Percentiles rank a stretch among this genome's conserved stretches.
Conservation (phyloP, 2,329 filamentous ascomycete species). For the Apiospora koreana region DNA sequence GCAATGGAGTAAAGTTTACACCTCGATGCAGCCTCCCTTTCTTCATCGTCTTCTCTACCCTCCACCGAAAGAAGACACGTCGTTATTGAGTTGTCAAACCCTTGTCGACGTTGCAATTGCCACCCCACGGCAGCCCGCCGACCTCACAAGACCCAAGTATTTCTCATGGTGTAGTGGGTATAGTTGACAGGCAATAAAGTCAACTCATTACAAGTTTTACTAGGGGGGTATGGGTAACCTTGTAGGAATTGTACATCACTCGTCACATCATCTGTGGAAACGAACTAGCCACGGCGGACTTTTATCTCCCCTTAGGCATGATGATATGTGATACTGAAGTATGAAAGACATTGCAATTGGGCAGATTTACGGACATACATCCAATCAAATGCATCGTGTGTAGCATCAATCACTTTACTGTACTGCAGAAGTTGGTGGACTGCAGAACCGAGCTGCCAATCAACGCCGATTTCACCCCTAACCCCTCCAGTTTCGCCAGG, state of each 20-base stretch:
- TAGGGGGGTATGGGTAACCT: too few species aligned
- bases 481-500: neutral
- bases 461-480: neutral
- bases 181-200: neutral
- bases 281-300: neutral
- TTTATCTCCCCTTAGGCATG: neutral
- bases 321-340: neutral
- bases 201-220: too few species aligned
- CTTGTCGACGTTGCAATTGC: neutral
- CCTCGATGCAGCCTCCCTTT: neutral
- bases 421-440: neutral
- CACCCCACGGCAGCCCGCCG: neutral
- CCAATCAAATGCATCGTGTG: neutral
- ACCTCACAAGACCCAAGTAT: neutral
- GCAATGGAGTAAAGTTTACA: neutral
- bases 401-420: neutral
- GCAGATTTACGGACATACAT: neutral
- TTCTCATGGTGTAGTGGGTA: neutral
- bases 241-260: too few species aligned
- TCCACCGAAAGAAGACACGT: neutral
- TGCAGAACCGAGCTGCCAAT: neutral
- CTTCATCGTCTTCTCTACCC: too few species aligned
- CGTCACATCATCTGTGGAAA: neutral
- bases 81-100: neutral
- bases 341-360: neutral